Base-by-base conservation (phyloP, 2,329 filamentous ascomycete species). In the Talaromyces verruculosus region DNA sequence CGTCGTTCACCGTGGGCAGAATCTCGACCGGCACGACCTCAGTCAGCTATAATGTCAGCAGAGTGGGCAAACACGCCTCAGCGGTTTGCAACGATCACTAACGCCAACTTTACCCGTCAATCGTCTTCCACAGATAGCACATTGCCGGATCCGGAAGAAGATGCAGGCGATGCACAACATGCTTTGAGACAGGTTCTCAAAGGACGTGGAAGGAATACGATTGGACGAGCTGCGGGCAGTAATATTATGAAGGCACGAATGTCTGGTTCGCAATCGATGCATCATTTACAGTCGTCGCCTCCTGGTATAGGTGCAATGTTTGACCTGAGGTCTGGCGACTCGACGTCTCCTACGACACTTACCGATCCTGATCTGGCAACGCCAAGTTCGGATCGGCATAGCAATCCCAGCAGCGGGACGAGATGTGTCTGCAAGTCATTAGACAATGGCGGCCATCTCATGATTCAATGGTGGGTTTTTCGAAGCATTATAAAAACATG, bases 401-500 rank as follows among this genome's bases (percentile, higher is more conserved):
- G 79, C 69, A 80, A 82, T 22, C 82, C 81, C 10, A 82, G 82
- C 67, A 81, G 77, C 67, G 83, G 83, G 41, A 87, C 85, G 10
- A 81, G 86, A 43, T 89, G 87, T 73, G 75, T 87, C 30, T 89
- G 87, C 71, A 83, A 84, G 61, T 81, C 82, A 17, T 77, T 80
- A 61, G 82, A 85, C 47, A 85, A 83, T 63, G 82, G 83, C 63
- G 84, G 83, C 25, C 81, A 83, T 69, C 73, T 84, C 35, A 86
- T 89, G 83, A 82, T 89, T 57, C 86, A 88, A 77, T 89, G 82
- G 82, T 33, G 1, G 5, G 30, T 30, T 47, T 57, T 57, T 35
- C n/a, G n/a, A 1, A 19, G 43, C 41, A 6, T 63, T 7, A 35
- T 43, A 30, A 22, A 30, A 22, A 33, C 7, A 25, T 2, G 15